Evolutionary conservation across 2,329 filamentous ascomycete genomes (phyloP).

Genomic region (Nemania sp.): DNA sequence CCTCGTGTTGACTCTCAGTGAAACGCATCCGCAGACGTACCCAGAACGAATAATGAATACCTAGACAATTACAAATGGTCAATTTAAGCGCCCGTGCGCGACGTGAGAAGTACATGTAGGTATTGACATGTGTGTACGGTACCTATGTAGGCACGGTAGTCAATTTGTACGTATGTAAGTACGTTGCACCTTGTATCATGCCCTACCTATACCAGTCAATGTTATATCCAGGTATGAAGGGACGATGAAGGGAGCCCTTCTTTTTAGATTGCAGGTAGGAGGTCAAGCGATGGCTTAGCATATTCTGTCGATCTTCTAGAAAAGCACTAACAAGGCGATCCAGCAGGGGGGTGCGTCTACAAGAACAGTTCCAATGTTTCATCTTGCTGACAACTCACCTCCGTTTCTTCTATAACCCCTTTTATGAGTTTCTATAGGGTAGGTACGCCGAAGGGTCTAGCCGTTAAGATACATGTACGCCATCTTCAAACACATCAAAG

Average conservation of each 20-base stretch:
- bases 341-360: slow-evolving; percentile 15
- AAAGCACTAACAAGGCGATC: slow-evolving; percentile 23
- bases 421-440: slow-evolving; percentile 16
- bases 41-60: slow-evolving; percentile 3
- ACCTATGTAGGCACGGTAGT: background rate
- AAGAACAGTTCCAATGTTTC: slow-evolving; percentile 24
- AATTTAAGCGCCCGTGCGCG: slow-evolving; percentile 23
- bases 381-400: slow-evolving; percentile 32
- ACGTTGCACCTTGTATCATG: too few relatives aligned
- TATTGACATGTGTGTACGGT: background rate
- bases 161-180: too few relatives aligned
- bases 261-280: slow-evolving; percentile 29
- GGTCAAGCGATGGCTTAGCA: slow-evolving; percentile 17
- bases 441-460: slow-evolving; percentile 15
- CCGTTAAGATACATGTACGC: too few relatives aligned
- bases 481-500: too few relatives aligned
- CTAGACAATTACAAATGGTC: background rate
- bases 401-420: slow-evolving; percentile 31
- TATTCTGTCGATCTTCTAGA: slow-evolving; percentile 42
- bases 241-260: background rate
- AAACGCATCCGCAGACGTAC: slow-evolving; percentile 19
- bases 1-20: slow-evolving; percentile 21
- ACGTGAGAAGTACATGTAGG: slow-evolving; percentile 15
- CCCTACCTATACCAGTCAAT: background rate
- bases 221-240: background rate